phyloP scores from a whole-genome alignment of 1,284 basidiomycete species.

The Pisolithus thermaeus region DNA sequence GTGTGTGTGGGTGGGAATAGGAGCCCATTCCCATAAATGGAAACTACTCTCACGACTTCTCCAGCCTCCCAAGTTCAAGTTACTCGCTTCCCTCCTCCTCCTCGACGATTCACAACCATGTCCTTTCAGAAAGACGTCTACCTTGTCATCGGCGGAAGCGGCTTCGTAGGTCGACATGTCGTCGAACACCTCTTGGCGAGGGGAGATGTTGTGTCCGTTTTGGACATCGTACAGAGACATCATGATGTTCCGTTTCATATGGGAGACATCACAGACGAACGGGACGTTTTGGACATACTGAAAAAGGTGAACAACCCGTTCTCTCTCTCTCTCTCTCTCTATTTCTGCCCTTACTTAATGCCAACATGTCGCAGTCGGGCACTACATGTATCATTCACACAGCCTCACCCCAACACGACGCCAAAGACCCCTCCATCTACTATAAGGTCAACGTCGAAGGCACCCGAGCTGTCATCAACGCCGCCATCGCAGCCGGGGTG shows the following conservation, averaged over 20 bases:
- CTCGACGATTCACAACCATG: no score
- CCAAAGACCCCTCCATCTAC: slow-evolving; percentile 72
- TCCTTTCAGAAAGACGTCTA: slow-evolving; percentile 45
- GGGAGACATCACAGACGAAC: slow-evolving; percentile 79
- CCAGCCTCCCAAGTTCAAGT: neutral
- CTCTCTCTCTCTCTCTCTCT: neutral
- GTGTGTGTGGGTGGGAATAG: no score
- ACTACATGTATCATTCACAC: slow-evolving; percentile 93
- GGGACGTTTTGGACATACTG: slow-evolving; percentile 66
- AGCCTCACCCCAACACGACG: slow-evolving; percentile 81
- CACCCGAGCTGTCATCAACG: slow-evolving; percentile 81
- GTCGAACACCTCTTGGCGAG: slow-evolving; percentile 76
- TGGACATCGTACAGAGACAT: slow-evolving; percentile 89
- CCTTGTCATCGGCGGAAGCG: slow-evolving; percentile 87
- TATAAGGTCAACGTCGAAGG: slow-evolving; percentile 94
- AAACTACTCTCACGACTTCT: neutral
- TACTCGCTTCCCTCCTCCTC: no score
- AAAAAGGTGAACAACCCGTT: slow-evolving; percentile 50
- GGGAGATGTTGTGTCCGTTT: slow-evolving; percentile 76
- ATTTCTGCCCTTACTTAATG: slow-evolving; percentile 3
- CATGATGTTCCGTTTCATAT: slow-evolving; percentile 82
- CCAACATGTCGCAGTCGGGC: slow-evolving; percentile 47
- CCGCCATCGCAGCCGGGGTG: slow-evolving; percentile 68
- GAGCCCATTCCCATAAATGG: no score
- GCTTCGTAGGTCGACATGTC: slow-evolving; percentile 88